Percentiles rank a stretch among this genome's conserved stretches.
Conservation (phyloP, 164 flowering plant genomes). For the Vitis rotundifolia region DNA sequence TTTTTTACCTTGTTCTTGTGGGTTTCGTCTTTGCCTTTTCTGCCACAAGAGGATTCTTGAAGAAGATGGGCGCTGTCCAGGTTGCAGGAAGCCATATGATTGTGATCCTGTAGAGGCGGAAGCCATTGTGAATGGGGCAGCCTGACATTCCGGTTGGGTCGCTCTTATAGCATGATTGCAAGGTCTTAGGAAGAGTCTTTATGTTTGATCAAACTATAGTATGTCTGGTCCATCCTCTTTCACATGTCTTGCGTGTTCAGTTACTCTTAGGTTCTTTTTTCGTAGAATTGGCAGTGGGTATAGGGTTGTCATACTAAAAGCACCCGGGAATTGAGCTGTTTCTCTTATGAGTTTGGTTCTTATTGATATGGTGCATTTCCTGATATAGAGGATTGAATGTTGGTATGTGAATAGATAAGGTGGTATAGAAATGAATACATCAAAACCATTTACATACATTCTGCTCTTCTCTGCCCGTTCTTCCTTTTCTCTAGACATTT, state of each 20-base stretch:
- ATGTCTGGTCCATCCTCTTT: constrained; percentile 25
- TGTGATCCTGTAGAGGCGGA: constrained; percentile 36
- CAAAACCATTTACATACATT: constrained; percentile 15
- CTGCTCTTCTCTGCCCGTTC: not conserved
- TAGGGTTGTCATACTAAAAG: constrained; percentile 28
- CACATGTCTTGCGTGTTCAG: constrained; percentile 23
- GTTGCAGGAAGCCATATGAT: constrained; percentile 75
- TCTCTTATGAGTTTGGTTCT: constrained; percentile 35
- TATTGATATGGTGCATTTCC: constrained; percentile 42
- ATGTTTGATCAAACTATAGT: constrained; percentile 17
- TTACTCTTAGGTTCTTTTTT: constrained; percentile 21
- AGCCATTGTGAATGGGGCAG: constrained; percentile 41
- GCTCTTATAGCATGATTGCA: constrained; percentile 71
- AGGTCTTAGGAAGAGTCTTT: constrained; percentile 48
- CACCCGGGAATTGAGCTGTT: constrained; percentile 30
- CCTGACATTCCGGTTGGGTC: constrained; percentile 53
- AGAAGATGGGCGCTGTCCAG: constrained; percentile 91
- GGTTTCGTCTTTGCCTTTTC: constrained; percentile 88
- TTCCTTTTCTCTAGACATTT: not conserved
- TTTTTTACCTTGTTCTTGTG: constrained; percentile 86
- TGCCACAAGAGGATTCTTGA: constrained; percentile 92
- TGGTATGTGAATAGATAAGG: constrained; percentile 68
- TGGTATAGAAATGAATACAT: constrained; percentile 58
- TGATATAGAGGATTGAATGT: constrained; percentile 45
- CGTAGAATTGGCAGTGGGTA: constrained; percentile 38